Conservation (phyloP, 768 basidiomycete species). For the Trametes cingulata region DNA sequence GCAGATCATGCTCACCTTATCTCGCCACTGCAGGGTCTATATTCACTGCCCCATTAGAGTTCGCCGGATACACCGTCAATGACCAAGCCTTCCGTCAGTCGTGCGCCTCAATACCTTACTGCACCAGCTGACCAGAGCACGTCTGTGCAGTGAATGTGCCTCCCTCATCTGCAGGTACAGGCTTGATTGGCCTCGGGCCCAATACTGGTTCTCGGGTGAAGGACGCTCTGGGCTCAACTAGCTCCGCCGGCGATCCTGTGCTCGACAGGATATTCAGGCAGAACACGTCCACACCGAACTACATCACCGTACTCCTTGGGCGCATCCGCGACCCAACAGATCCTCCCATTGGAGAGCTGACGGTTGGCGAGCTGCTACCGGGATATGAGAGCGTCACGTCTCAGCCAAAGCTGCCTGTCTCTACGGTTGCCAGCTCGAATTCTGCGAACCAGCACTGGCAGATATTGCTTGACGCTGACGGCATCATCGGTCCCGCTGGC, state of each 20-base stretch:
- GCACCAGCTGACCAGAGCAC: background rate
- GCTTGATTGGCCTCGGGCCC: conserved; percentile 62
- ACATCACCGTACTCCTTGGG: conserved; percentile 63
- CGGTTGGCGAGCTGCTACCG: conserved; percentile 58
- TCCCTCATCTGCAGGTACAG: conserved; percentile 35
- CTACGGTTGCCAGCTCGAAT: conserved; percentile 34
- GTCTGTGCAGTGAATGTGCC: conserved; percentile 42
- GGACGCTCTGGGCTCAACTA: conserved; percentile 27
- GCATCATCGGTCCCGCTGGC: conserved; percentile 64
- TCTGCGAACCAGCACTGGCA: conserved; percentile 63
- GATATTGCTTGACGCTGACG: conserved; percentile 59
- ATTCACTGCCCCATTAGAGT: conserved; percentile 44
- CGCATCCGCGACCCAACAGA: conserved; percentile 56
- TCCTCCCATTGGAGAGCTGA: conserved; percentile 58
- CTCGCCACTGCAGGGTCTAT: conserved; percentile 40
- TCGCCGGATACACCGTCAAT: conserved; percentile 44
- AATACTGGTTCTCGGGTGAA: conserved; percentile 54
- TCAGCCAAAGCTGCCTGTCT: conserved; percentile 54
- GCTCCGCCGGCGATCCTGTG: conserved; percentile 49
- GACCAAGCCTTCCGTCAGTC: conserved; percentile 51
- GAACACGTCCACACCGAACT: conserved; percentile 58
- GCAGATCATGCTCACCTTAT: background rate
- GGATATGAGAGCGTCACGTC: conserved; percentile 49
- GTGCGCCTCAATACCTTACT: background rate
- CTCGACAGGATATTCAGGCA: conserved; percentile 67